Evolutionary conservation across 805 yeast genomes (phyloP), one percentile per base, ranked within the genome.

Genomic region (Yueomyces sinensis): DNA sequence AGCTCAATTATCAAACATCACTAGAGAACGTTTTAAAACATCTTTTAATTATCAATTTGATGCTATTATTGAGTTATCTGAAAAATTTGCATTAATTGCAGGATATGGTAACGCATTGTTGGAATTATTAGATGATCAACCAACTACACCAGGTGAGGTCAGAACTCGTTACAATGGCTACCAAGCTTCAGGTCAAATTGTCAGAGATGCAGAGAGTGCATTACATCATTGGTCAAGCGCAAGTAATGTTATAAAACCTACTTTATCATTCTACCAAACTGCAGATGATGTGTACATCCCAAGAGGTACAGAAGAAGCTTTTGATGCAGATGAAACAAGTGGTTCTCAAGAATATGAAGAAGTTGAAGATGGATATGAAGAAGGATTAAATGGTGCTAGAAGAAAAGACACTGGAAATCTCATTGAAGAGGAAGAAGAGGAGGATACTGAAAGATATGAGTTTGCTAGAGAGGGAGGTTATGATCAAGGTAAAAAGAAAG

Each of bases 121-220:
- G 57, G 97, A 91, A 71, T 76, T 89, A 56, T 74, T 89, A 59
- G 97, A 89, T 61, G 97, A 89, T 64, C 66, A 91, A 46, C 94
- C 97, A 44, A 95, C 91, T 45, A 89, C 96, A 47, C 98, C 98
- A 44, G 98, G 98, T 70, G 97, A 89, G 71, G 79, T 94, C 46
- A 84, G 97, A 71, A 87, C 95, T 32, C 89, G 94, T 41, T 89
- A 91, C 65, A 97, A 89, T 57, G 97, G 97, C 47, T 89, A 86
- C 62, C 96, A 89, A 61, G 95, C 95, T 40, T 82, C 95, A 42
- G 86, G 86, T 72, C 97, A 91, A 71, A 84, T 91, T 66, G 86
- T 91, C 55, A 81, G 86, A 58, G 97, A 89, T 62, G 91, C 94
- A 47, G 98, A 89, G 70, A 79, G 77, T 49, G 94, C 96, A 42